Evolutionary conservation across 73 alveolate species (phyloP).

Genomic region (Paramecium bursaria): DNA sequence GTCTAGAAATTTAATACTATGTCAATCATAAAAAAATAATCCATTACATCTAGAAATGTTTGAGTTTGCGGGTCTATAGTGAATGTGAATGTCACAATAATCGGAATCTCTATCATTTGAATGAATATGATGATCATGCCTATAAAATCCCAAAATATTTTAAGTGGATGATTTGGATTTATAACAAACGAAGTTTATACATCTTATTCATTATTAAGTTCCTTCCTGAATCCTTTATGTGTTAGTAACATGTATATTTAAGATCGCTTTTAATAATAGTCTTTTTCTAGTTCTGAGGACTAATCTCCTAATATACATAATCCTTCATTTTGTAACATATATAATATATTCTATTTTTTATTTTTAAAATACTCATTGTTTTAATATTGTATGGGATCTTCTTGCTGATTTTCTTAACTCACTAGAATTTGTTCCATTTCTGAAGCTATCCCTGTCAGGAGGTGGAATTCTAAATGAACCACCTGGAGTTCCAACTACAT

Average conservation of each 20-base stretch:
- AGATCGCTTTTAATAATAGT: no score
- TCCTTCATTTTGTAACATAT: no score
- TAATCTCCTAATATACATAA: no score
- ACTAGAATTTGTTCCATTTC: constrained; percentile 16
- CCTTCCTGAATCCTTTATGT: no score
- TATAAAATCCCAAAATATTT: constrained; percentile 27
- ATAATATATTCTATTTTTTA: no score
- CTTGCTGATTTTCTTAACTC: constrained; percentile 37
- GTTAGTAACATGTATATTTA: no score
- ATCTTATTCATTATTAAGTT: no score
- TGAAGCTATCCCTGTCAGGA: constrained; percentile 45
- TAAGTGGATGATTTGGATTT: background rate
- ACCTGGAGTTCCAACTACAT: constrained; percentile 22
- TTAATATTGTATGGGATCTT: no score
- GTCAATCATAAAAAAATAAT: constrained; percentile 34
- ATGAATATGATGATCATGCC: constrained; percentile 53
- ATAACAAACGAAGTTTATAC: no score
- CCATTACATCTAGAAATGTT: constrained; percentile 4
- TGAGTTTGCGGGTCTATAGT: background rate
- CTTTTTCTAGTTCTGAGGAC: no score
- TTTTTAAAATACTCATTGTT: no score
- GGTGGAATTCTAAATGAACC: constrained; percentile 36
- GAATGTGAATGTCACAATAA: constrained; percentile 29
- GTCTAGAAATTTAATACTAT: constrained; percentile 10
- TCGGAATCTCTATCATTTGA: constrained; percentile 35